Conservation (phyloP, 169 alveolate genomes). For the Pseudocohnilembus persalinus region DNA sequence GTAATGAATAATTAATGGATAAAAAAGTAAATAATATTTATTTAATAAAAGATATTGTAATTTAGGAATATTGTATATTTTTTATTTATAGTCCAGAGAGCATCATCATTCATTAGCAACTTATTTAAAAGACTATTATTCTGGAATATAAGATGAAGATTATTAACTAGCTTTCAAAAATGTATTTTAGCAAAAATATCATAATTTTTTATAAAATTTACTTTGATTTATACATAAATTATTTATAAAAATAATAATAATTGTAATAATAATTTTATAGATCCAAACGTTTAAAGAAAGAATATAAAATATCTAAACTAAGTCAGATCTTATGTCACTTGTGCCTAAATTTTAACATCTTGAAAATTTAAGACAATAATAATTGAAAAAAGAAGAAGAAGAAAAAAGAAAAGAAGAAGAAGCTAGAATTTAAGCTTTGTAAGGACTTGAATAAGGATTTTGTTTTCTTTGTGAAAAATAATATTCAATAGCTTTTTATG, state of each 20-base stretch:
- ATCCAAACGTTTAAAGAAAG: background rate
- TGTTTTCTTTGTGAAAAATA: background rate
- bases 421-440: background rate
- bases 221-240: no score
- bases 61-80: background rate
- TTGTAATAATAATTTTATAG: background rate
- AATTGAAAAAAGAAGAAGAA: background rate
- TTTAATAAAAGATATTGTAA: background rate
- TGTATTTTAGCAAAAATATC: no score
- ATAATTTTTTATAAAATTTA: no score
- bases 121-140: background rate
- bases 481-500: background rate
- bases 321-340: background rate
- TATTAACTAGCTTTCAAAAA: background rate
- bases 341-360: background rate
- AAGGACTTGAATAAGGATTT: background rate
- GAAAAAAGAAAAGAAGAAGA: background rate
- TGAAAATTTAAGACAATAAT: background rate
- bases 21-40: background rate
- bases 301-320: no score
- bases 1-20: background rate
- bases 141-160: background rate
- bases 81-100: background rate
- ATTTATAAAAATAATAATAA: no score
- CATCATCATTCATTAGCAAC: background rate